phyloP scores from a whole-genome alignment of 768 basidiomycete species.

The Tulasnella sp. region DNA sequence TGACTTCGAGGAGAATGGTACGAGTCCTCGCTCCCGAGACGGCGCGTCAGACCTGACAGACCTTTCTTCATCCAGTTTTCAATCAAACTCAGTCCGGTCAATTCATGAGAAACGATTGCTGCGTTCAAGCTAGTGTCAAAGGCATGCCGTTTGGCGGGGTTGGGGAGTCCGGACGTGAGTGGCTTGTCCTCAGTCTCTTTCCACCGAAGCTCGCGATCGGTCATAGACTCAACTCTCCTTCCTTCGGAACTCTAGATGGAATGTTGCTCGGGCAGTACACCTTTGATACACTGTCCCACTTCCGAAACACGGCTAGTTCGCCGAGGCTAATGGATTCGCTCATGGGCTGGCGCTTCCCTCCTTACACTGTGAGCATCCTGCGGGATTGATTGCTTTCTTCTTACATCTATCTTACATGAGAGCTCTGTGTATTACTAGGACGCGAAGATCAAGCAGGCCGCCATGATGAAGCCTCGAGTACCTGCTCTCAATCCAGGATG shows the following conservation, averaged over 20 bases:
- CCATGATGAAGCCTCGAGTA: not conserved
- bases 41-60: not conserved
- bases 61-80: constrained; percentile 49
- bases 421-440: not conserved
- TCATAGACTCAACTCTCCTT: not conserved
- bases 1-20: constrained; percentile 60
- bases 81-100: constrained; percentile 68
- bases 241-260: constrained; percentile 40
- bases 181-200: not conserved
- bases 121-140: constrained; percentile 56
- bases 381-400: not conserved
- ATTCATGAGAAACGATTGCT: constrained; percentile 64
- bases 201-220: not conserved
- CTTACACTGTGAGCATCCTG: constrained; percentile 36
- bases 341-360: constrained; percentile 42
- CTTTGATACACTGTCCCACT: constrained; percentile 77
- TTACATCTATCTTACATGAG: not conserved
- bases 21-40: constrained; percentile 14
- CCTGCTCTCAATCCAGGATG: not conserved
- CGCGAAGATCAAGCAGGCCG: not conserved
- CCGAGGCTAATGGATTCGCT: constrained; percentile 43
- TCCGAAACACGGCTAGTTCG: constrained; percentile 52
- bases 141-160: constrained; percentile 72
- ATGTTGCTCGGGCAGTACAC: constrained; percentile 65
- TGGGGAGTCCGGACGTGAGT: constrained; percentile 68